phyloP scores from a whole-genome alignment of 1,284 basidiomycete species.

The Boletellus sp. region DNA sequence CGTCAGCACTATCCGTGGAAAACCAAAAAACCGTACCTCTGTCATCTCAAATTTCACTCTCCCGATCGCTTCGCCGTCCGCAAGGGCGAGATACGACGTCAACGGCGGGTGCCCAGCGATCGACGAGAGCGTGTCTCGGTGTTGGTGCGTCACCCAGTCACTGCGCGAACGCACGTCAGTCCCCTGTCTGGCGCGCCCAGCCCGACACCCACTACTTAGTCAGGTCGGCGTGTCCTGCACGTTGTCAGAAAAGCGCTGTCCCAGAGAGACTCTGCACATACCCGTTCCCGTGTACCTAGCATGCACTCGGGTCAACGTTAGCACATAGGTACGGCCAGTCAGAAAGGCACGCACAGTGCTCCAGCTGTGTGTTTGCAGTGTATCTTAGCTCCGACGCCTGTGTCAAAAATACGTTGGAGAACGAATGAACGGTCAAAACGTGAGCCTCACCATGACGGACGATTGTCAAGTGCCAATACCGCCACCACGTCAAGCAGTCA shows the following conservation, averaged over 20 bases:
- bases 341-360: conserved; percentile 65
- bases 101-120: conserved; percentile 90
- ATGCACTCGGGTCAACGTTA: conserved; percentile 60
- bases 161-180: conserved; percentile 41
- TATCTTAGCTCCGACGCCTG: conserved; percentile 88
- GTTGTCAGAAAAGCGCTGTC: conserved; percentile 6
- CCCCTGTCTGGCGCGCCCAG: conserved; percentile 1
- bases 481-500: conserved; percentile 12
- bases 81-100: conserved; percentile 84
- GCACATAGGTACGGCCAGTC: conserved; percentile 4
- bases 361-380: conserved; percentile 90
- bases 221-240: conserved; percentile 83
- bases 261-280: conserved; percentile 33
- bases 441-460: conserved; percentile 19
- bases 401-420: conserved; percentile 6
- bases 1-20: conserved; percentile 4
- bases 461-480: neutral
- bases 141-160: conserved; percentile 97
- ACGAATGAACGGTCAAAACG: neutral
- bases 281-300: conserved; percentile 94
- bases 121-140: conserved; percentile 89
- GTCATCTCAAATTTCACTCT: conserved; percentile 93
- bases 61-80: conserved; percentile 89
- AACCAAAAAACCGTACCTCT: conserved; percentile 58
- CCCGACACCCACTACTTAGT: conserved; percentile 80